A percentile compares a stretch with the other conserved stretches of the same genome.
phyloP scores from a whole-genome alignment of 2,329 filamentous ascomycete species.

The Sporothrix sp. region DNA sequence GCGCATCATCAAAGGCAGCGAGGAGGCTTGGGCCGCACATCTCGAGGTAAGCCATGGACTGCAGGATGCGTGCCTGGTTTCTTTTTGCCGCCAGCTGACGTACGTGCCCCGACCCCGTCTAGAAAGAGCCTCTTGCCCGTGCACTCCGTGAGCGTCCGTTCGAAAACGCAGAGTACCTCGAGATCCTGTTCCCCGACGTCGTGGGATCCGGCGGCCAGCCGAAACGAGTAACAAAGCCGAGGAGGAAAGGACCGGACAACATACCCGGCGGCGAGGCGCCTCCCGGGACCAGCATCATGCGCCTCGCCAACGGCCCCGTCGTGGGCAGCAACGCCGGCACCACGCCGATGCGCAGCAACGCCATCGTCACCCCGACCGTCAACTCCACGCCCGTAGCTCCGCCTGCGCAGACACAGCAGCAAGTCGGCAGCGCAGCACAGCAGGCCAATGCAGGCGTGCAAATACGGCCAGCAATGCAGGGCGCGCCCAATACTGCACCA shows the following conservation, averaged over 20 bases:
- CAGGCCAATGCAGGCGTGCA: constrained; percentile 2
- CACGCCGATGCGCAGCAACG: constrained; percentile 2
- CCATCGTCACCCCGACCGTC: constrained; percentile 4
- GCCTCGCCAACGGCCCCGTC: constrained; percentile 28
- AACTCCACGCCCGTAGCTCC: constrained; percentile 19
- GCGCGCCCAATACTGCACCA: neutral
- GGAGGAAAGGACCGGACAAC: constrained; percentile 39
- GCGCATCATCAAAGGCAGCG: constrained; percentile 43
- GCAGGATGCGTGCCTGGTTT: too few species aligned
- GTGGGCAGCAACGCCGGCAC: neutral
- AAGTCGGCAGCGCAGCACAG: neutral
- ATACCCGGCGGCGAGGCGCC: constrained; percentile 33
- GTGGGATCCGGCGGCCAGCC: constrained; percentile 50
- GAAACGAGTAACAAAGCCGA: constrained; percentile 48
- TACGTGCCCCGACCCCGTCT: neutral
- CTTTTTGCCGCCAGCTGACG: neutral
- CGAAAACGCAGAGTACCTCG: constrained; percentile 52
- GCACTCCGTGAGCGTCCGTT: constrained; percentile 48
- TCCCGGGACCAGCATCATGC: constrained; percentile 38
- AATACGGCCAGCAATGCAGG: neutral
- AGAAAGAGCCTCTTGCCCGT: constrained; percentile 50
- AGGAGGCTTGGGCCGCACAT: constrained; percentile 48
- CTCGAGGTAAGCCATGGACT: constrained; percentile 37
- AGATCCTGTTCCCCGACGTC: constrained; percentile 50
- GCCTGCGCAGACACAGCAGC: constrained; percentile 13